Evolutionary conservation across 2,329 filamentous ascomycete genomes (phyloP).

Genomic region (Cladophialophora exuberans): DNA sequence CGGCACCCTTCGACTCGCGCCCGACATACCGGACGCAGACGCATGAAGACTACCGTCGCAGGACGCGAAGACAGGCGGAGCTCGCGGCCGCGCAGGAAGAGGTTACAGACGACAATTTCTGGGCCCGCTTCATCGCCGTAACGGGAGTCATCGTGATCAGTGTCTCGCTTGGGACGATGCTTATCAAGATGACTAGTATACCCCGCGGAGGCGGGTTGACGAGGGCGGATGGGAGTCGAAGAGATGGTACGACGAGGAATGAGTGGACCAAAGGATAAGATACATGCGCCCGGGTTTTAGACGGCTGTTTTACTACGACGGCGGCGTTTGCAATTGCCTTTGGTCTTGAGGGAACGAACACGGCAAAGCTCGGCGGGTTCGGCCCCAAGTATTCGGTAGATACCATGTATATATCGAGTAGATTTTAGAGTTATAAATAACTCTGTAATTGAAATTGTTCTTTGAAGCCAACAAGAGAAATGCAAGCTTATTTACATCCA

Average conservation of each 20-base stretch:
- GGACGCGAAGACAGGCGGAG: constrained; percentile 46
- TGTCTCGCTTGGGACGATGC: constrained; percentile 36
- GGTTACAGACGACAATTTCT: constrained; percentile 42
- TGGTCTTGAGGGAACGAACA: no score
- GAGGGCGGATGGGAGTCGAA: constrained; percentile 30
- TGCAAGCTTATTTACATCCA: no score
- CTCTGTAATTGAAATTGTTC: no score
- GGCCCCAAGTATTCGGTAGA: no score
- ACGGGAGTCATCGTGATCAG: constrained; percentile 42
- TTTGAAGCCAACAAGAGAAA: no score
- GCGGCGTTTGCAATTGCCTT: no score
- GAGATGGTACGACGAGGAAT: constrained; percentile 22
- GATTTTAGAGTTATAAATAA: no score
- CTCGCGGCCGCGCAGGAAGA: constrained; percentile 39
- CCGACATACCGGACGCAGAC: constrained; percentile 75
- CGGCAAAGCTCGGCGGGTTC: no score
- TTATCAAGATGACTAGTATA: constrained; percentile 24
- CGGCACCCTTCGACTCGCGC: constrained; percentile 69
- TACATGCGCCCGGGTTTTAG: no score
- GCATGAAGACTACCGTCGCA: constrained; percentile 59
- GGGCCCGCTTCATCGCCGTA: constrained; percentile 43
- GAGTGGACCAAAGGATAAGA: constrained; percentile 26
- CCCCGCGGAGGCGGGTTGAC: constrained; percentile 28
- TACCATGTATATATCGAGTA: no score
- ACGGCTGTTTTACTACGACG: no score